phyloP scores from a whole-genome alignment of 345 rosid species.

The Cardamine resedifolia region DNA sequence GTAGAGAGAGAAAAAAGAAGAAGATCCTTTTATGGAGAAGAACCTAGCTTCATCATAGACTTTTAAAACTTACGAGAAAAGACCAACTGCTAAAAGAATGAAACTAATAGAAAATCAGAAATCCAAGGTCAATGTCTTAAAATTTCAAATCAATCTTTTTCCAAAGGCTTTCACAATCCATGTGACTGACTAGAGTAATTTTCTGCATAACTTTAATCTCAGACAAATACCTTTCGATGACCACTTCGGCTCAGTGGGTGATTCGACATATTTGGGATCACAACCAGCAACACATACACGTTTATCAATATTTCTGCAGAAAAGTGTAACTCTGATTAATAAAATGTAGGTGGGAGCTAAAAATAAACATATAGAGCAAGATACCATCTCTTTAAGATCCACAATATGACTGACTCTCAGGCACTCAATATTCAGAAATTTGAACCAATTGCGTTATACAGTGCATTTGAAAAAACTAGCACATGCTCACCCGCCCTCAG shows the following conservation, averaged over 20 bases:
- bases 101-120: background rate
- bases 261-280: conserved; percentile 70
- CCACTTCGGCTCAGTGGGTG: conserved; percentile 97
- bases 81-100: background rate
- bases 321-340: conserved; percentile 5
- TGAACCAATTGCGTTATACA: background rate
- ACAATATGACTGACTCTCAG: background rate
- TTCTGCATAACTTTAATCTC: background rate
- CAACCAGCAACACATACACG: conserved; percentile 78
- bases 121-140: background rate
- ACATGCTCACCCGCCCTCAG: conserved; percentile 65
- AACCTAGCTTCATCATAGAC: background rate
- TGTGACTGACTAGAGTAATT: background rate
- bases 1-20: background rate
- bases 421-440: background rate
- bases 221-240: conserved; percentile 65
- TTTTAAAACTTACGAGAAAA: background rate
- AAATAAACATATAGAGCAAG: background rate
- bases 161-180: background rate
- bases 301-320: conserved; percentile 60
- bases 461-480: background rate
- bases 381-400: background rate
- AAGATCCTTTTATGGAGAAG: background rate
- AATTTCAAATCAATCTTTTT: background rate
- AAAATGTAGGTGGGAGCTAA: background rate